A percentile compares a stretch with the other conserved stretches of the same genome.
Evolutionary conservation across 306 rosid species (phyloP).

Genomic region (Begonia fuchsioides): DNA sequence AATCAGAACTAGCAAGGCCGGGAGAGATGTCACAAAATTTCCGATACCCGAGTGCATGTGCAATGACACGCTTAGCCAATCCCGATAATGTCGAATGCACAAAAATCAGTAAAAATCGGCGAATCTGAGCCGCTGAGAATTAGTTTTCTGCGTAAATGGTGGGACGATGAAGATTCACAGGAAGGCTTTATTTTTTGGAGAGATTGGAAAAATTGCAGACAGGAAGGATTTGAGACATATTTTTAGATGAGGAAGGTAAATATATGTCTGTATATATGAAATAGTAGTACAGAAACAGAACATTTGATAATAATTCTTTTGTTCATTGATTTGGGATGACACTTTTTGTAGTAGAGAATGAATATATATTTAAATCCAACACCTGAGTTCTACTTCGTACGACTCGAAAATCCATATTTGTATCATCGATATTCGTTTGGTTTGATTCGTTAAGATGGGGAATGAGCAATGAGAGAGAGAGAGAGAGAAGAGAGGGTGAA

Average conservation of each 20-base stretch:
- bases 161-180: constrained; percentile 9
- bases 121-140: constrained; percentile 19
- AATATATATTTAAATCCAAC: no score
- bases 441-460: no score
- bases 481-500: no score
- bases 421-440: no score
- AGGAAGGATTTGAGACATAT: neutral
- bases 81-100: neutral
- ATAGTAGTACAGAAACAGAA: neutral
- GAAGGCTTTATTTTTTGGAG: neutral
- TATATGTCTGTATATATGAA: constrained; percentile 2
- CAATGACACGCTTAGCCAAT: constrained; percentile 21
- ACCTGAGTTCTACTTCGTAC: no score
- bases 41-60: constrained; percentile 91
- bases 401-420: no score
- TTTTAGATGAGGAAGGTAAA: neutral
- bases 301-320: constrained; percentile 26
- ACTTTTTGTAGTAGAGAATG: no score
- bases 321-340: constrained; percentile 19
- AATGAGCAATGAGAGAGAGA: no score
- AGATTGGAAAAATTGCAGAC: neutral
- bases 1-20: constrained; percentile 35
- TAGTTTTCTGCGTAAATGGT: neutral
- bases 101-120: neutral
- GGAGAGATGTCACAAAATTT: constrained; percentile 84